Evolutionary conservation across 352 stramenopile genomes (phyloP), one percentile per base, ranked within the genome.

Genomic region (Globisporangium ultimum): DNA sequence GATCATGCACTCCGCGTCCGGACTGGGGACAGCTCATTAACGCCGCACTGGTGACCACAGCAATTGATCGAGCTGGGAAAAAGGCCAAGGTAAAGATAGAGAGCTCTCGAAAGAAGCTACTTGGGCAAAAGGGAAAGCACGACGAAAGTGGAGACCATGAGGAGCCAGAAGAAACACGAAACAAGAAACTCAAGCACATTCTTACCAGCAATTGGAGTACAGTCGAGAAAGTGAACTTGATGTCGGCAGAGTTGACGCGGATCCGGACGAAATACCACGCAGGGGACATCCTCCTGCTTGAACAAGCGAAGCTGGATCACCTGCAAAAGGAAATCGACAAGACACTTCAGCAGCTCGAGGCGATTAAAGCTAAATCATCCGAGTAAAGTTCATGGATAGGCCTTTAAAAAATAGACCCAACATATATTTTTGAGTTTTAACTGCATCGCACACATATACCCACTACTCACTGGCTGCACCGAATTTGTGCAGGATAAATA

Each of bases 11-110:
- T 36, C 82, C 82, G 6, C 79, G 82, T 34, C 80, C 82, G 2
- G 63, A 89, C 56, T 89, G 80, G 80, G 66, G 69, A n/a, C 67
- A 87, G 60, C 58, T 89, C 15, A 66, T 80, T 12, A 67, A 76
- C 5, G 74, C 76, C 3, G 80, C 80, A 9, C 59, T 70, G 0
- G 78, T 87, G 15, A 89, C 74, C 0, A 88, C 77, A 4, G 76
- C 79, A 9, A 68, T 80, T 15, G 77, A 88, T 52, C 74, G 67
- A 24, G 56, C 66, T 2, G 70, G 71, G 1, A 54, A 70, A 38
- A 66, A 68, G 14, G 63, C 65, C 22, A 74, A 74, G 46, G 63
- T 82, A 43, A 70, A 64, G 12, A 73, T 72, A 41, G 67, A 69
- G 20, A 47, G 28, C 40, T 61, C 15, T 32, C 61, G 20, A 64